Evolutionary conservation across 2,329 filamentous ascomycete species (phyloP), one percentile per base, ranked within the genome.

Genomic region (Sphaerostilbella broomeana): DNA sequence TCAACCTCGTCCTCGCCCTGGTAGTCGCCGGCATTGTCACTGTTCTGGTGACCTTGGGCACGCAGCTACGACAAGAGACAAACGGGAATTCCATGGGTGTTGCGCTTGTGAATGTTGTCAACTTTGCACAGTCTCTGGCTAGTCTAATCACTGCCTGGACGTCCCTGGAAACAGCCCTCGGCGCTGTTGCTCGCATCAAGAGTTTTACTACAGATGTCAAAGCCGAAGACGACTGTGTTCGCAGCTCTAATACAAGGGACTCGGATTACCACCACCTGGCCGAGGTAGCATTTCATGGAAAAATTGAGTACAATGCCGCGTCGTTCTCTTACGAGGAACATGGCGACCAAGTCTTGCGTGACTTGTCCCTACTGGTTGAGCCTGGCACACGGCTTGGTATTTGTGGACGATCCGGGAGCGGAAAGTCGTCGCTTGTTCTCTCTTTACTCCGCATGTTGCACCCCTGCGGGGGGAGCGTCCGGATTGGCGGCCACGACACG

Each of bases 1-100:
- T 75, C 0, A 65, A 57, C 0, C 52, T 75, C 2, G 66, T 71
- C 1, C 49, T 75, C 4, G 67, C 72, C 42, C 48, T 72, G 7
- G 58, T 72, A 17, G 31, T 33, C 10, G 27, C 22, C 4, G 26
- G 13, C 26, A 58, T 72, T 16, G 31, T 33, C 10, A 36, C 22
- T 4, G 26, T 22, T 19, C 30, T 26, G 15, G 68, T 68, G 1
- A 57, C 66, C 3, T 47, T 70, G 9, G 47, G 73, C 5, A 63
- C 73, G n/a, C 54, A 61, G 10, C 52, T 72, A 2, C 63, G 67
- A 1, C 60, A 70, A 2, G 40, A 27, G 6, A 31, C 44, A 16
- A 28, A 19, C 12, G 37, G 42, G 4, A 42, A 36, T 6, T 31
- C 35, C n/a, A 25, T 47, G 9, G 45, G 35, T 22, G 42, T 47